These are phyloP conservation scores for Dictyostelium capitatum DNA, from an alignment of 78 protist genomes.

Conservation along the genomic window DNA sequence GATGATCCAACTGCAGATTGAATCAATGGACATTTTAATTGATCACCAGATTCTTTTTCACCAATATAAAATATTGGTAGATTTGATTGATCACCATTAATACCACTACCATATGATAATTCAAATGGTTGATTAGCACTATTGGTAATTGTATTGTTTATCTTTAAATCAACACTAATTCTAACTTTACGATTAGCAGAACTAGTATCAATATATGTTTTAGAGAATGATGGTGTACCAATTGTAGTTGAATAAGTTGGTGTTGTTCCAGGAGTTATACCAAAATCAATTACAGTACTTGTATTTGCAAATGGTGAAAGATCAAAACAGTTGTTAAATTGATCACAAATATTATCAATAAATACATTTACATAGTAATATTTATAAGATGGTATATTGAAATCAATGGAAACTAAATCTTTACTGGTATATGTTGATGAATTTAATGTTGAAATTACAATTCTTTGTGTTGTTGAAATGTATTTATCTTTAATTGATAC, in stretches of 20 bases:
- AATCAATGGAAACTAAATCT: neutral
- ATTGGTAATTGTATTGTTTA: neutral
- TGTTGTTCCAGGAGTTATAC: neutral
- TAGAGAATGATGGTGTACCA: constrained; percentile 13
- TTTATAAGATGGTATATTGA: neutral
- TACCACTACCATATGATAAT: neutral
- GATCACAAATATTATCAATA: neutral
- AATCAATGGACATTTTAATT: neutral
- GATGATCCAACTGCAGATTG: neutral
- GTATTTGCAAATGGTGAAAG: neutral
- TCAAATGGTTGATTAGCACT: neutral
- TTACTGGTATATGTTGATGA: neutral
- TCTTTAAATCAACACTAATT: neutral
- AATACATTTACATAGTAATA: neutral
- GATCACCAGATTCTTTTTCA: neutral
- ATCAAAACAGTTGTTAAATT: neutral
- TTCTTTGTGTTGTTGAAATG: neutral
- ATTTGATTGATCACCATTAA: neutral
- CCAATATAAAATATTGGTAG: neutral
- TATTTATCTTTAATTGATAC: neutral
- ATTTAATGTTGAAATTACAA: neutral
- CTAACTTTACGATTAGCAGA: neutral
- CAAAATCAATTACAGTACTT: neutral
- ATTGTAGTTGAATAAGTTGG: neutral
- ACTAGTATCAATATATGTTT: neutral